phyloP scores from a whole-genome alignment of 371 early-diverging fungal genomes.

The Nosema muscidifuracis region DNA sequence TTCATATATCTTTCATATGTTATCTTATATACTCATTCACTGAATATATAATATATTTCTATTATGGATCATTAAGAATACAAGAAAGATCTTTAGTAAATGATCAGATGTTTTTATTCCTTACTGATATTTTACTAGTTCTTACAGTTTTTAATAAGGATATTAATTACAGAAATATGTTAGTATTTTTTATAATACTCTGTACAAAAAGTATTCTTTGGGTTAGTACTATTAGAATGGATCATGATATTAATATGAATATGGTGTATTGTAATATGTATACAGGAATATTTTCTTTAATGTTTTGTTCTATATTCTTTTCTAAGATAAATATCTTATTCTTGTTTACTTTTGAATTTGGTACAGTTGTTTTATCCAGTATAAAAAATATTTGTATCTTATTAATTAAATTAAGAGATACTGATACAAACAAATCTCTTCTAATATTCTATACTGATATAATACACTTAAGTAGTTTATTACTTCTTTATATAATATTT shows the following conservation, averaged over 20 bases:
- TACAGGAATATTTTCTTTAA: neutral
- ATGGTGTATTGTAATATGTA: constrained; percentile 3
- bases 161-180: constrained; percentile 37
- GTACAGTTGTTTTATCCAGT: constrained; percentile 29
- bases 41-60: constrained; percentile 6
- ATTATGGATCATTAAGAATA: constrained; percentile 36
- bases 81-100: constrained; percentile 54
- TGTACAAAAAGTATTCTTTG: constrained; percentile 50
- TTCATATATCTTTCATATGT: constrained; percentile 47
- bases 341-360: constrained; percentile 59
- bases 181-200: constrained; percentile 52
- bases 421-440: neutral
- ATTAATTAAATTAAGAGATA: neutral
- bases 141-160: constrained; percentile 58
- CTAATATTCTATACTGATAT: constrained; percentile 49
- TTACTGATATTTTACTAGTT: constrained; percentile 54
- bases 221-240: constrained; percentile 45
- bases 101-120: constrained; percentile 48
- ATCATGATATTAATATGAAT: too few relatives aligned
- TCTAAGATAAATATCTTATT: constrained; percentile 26
- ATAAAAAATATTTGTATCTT: constrained; percentile 41
- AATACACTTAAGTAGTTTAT: constrained; percentile 30
- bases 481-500: constrained; percentile 43
- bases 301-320: constrained; percentile 13
- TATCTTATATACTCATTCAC: constrained; percentile 38